phyloP scores from a whole-genome alignment of 78 protist species.

The Speleostelium caveatum region DNA sequence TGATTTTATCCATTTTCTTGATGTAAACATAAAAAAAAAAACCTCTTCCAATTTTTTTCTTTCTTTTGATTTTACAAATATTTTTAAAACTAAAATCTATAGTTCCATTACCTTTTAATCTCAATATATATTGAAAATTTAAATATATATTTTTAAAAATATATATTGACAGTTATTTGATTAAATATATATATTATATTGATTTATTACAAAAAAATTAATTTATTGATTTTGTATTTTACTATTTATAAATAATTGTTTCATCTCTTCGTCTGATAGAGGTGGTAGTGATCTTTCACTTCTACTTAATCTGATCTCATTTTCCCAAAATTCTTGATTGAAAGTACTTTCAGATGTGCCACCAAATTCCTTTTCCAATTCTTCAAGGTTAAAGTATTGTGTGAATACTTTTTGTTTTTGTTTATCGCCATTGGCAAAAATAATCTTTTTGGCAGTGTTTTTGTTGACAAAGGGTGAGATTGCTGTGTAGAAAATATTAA shows the following conservation, averaged over 20 bases:
- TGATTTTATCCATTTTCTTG: too few species aligned
- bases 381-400: not conserved
- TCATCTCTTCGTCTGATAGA: constrained; percentile 49
- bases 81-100: too few species aligned
- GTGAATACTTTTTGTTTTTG: not conserved
- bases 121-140: too few species aligned
- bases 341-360: constrained; percentile 11
- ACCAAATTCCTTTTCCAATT: constrained; percentile 2
- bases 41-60: too few species aligned
- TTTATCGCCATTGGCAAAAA: constrained; percentile 59
- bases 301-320: constrained; percentile 13
- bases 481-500: constrained; percentile 35
- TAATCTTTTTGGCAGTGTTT: constrained; percentile 33
- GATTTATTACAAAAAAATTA: too few species aligned
- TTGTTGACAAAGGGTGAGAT: constrained; percentile 61
- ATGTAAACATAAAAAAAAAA: too few species aligned
- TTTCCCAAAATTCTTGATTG: constrained; percentile 33
- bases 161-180: too few species aligned
- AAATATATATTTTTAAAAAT: too few species aligned
- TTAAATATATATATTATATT: too few species aligned
- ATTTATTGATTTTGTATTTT: too few species aligned
- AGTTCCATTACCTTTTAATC: too few species aligned
- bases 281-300: constrained; percentile 6
- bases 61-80: too few species aligned
- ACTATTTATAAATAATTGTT: not conserved